phyloP scores from a whole-genome alignment of 805 yeast genomes.

The Metschnikowia baotianmanensis region DNA sequence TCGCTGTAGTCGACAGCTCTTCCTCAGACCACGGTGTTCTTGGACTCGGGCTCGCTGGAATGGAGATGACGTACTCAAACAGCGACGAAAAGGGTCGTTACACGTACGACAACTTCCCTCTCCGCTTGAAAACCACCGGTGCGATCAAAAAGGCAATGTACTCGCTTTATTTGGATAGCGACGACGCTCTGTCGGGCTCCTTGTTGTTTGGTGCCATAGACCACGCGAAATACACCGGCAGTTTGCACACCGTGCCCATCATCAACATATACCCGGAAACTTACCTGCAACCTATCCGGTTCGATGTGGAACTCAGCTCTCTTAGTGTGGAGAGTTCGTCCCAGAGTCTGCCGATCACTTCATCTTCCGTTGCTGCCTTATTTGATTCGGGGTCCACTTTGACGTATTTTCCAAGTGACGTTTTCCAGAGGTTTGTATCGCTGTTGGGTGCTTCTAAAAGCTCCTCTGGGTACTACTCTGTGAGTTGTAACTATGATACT shows the following conservation, averaged over 20 bases:
- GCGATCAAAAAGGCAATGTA: neutral
- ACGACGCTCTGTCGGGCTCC: conserved; percentile 3
- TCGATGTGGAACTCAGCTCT: conserved; percentile 46
- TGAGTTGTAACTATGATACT: conserved; percentile 11
- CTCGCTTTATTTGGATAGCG: neutral
- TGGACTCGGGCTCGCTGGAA: conserved; percentile 19
- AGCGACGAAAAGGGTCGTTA: neutral
- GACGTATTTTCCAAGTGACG: conserved; percentile 43
- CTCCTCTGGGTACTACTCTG: conserved; percentile 5
- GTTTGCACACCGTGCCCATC: conserved; percentile 9
- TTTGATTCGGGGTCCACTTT: conserved; percentile 57
- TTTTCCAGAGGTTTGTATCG: conserved; percentile 20
- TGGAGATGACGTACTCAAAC: neutral
- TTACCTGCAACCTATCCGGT: neutral
- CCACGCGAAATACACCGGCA: conserved; percentile 9
- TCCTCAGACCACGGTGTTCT: conserved; percentile 20
- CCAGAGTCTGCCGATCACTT: conserved; percentile 8
- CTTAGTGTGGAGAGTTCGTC: conserved; percentile 21
- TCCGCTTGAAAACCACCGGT: neutral
- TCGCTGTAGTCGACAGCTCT: conserved; percentile 20
- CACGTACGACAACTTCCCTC: conserved; percentile 3
- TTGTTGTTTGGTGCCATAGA: conserved; percentile 10
- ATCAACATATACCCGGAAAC: neutral
- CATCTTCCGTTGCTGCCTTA: conserved; percentile 12
- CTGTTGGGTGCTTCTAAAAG: neutral